These are phyloP conservation scores for Flaveria floridana DNA, from an alignment of 140 eudicot species.

Conservation along the genomic window DNA sequence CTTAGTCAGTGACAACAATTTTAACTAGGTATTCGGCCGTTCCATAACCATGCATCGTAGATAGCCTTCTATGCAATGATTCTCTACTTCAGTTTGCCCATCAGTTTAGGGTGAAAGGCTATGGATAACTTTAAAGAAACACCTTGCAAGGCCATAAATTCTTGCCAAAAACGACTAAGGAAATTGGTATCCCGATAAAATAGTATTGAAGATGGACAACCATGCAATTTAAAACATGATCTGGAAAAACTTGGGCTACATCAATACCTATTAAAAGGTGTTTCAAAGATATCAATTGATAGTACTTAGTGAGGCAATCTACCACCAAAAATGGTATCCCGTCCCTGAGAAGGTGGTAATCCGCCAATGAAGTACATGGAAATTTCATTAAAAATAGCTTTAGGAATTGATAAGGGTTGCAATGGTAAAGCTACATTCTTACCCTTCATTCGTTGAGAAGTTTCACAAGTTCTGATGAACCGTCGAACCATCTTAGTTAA, in stretches of 20 bases:
- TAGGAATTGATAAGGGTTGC: no score
- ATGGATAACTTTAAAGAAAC: neutral
- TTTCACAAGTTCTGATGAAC: no score
- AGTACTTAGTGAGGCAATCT: neutral
- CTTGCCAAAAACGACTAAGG: neutral
- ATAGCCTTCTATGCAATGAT: neutral
- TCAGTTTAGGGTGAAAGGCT: neutral
- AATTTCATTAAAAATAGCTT: no score
- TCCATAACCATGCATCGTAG: neutral
- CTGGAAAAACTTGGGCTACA: neutral
- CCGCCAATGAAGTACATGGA: no score
- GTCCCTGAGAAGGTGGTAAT: no score
- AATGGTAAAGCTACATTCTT: no score
- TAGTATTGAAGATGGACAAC: neutral
- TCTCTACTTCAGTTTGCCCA: neutral
- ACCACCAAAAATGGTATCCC: neutral
- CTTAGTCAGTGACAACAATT: neutral
- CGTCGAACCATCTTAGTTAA: no score
- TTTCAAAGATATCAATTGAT: neutral
- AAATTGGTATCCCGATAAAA: neutral
- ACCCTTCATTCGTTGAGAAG: no score
- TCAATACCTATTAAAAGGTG: neutral
- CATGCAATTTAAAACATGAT: neutral
- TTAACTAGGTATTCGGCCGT: neutral
- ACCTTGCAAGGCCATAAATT: neutral